Conservation (phyloP, 257 asterid genomes). For the Leptodermis oblonga region DNA sequence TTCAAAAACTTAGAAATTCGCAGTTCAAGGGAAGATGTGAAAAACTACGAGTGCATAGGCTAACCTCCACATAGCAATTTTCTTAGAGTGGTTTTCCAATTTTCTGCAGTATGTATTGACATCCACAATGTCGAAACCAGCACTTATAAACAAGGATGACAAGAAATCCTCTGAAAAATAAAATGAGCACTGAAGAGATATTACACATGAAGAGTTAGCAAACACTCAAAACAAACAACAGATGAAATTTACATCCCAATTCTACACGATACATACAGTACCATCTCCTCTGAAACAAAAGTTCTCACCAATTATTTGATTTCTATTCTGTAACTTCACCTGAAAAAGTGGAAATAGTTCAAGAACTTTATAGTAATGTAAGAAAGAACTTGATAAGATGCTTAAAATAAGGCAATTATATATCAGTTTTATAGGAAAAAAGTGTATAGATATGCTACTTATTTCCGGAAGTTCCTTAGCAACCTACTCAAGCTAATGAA, state of each 20-base stretch:
- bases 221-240: not conserved
- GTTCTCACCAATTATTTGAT: slow-evolving; percentile 67
- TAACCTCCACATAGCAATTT: slow-evolving; percentile 60
- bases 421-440: not conserved
- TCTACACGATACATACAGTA: slow-evolving; percentile 49
- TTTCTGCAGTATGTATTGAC: slow-evolving; percentile 47
- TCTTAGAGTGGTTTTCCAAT: slow-evolving; percentile 49
- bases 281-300: slow-evolving; percentile 74
- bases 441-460: not conserved
- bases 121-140: slow-evolving; percentile 56
- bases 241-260: not conserved
- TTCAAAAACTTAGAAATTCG: not conserved
- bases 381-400: slow-evolving; percentile 6
- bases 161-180: slow-evolving; percentile 61
- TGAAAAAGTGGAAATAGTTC: slow-evolving; percentile 31
- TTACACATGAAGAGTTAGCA: slow-evolving; percentile 16
- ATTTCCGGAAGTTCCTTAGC: not conserved
- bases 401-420: not conserved
- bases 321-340: slow-evolving; percentile 64
- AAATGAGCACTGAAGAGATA: slow-evolving; percentile 58
- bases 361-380: not conserved
- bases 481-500: not conserved
- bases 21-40: not conserved
- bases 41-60: not conserved
- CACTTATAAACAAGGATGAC: slow-evolving; percentile 47